Evolutionary conservation across 2,329 filamentous ascomycete species (phyloP).

Genomic region (Nothomitra cinnamomea): DNA sequence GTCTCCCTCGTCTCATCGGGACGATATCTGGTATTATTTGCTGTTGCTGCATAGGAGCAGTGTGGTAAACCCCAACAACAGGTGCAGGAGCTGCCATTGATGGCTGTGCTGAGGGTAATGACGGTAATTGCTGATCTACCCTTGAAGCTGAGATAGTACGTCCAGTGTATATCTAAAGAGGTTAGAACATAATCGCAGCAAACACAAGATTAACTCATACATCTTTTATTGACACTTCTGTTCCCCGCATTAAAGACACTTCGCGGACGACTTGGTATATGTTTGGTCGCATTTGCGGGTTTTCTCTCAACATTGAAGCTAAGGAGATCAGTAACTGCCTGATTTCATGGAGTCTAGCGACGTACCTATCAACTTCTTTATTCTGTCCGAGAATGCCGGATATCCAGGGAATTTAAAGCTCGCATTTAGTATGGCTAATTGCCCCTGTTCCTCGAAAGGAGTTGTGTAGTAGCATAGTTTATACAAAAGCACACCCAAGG

Average conservation of each 20-base stretch:
- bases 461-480: constrained; percentile 99
- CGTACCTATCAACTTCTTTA: constrained; percentile 81
- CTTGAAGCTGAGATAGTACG: constrained; percentile 47
- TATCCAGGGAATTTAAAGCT: constrained; percentile 83
- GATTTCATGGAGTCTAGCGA: neutral
- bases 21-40: constrained; percentile 72
- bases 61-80: constrained; percentile 29
- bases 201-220: constrained; percentile 32
- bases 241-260: constrained; percentile 74
- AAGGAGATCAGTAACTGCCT: constrained; percentile 10
- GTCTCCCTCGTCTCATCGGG: constrained; percentile 81
- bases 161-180: constrained; percentile 46
- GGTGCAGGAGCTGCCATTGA: neutral
- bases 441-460: constrained; percentile 92
- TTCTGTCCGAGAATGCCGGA: constrained; percentile 71
- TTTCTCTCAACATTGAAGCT: constrained; percentile 84
- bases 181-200: constrained; percentile 10
- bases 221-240: constrained; percentile 74
- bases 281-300: constrained; percentile 63
- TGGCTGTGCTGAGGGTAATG: constrained; percentile 24
- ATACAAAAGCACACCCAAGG: constrained; percentile 83
- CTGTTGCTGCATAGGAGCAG: constrained; percentile 53
- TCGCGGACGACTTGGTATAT: constrained; percentile 88
- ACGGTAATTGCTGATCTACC: constrained; percentile 40
- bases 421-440: constrained; percentile 92